Percentiles rank a stretch among this genome's conserved stretches.
Evolutionary conservation across 2,329 filamentous ascomycete species (phyloP).

Genomic region (Grosmannia penicillata): DNA sequence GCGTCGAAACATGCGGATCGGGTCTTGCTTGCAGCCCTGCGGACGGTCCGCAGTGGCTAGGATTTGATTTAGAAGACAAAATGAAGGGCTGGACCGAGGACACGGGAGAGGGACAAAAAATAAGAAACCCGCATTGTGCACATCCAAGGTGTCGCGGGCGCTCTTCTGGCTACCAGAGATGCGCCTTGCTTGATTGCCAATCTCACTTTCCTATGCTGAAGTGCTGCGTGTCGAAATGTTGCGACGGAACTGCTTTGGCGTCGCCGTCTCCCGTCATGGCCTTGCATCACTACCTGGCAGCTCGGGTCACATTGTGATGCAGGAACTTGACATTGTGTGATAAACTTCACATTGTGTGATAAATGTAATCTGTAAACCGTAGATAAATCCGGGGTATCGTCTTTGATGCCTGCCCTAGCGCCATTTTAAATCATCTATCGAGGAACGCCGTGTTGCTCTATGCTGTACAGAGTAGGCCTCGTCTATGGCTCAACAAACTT

Average conservation of each 20-base stretch:
- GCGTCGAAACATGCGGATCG: slow-evolving; percentile 3
- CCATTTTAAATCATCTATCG: too few species aligned
- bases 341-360: too few species aligned
- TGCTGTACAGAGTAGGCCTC: not conserved
- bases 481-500: not conserved
- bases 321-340: too few species aligned
- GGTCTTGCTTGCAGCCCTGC: not conserved
- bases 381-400: too few species aligned
- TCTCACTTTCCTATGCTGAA: slow-evolving; percentile 15
- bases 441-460: not conserved
- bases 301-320: too few species aligned
- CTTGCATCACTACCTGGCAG: too few species aligned
- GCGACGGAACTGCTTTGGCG: slow-evolving; percentile 15
- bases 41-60: not conserved
- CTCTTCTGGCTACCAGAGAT: slow-evolving; percentile 40
- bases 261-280: slow-evolving; percentile 3
- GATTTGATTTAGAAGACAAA: not conserved
- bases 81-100: not conserved
- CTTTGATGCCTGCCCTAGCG: too few species aligned
- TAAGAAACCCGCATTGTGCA: slow-evolving; percentile 23
- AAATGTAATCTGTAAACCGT: too few species aligned
- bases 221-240: slow-evolving; percentile 2
- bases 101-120: slow-evolving; percentile 4
- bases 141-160: slow-evolving; percentile 82
- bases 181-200: slow-evolving; percentile 76